Evolutionary conservation across 495 filamentous ascomycete species (phyloP).

Genomic region (Friedmanniomyces endolithicus): DNA sequence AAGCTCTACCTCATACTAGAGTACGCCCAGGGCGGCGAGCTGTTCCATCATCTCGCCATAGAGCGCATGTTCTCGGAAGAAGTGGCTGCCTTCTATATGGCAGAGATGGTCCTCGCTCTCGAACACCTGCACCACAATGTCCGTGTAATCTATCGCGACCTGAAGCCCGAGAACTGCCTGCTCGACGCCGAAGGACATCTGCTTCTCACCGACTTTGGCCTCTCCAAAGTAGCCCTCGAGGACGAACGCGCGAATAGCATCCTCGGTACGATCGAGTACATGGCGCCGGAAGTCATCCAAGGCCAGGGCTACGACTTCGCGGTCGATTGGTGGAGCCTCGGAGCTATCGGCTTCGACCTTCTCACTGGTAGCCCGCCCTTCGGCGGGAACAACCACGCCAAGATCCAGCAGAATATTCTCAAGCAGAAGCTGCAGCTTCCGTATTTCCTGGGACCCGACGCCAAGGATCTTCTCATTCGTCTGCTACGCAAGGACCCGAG

Average conservation of each 20-base stretch:
- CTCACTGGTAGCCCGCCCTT: conserved; percentile 86
- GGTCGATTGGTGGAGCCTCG: conserved; percentile 98
- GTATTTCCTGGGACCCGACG: conserved; percentile 77
- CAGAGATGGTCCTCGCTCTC: conserved; percentile 86
- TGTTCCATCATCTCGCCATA: conserved; percentile 79
- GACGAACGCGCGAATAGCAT: conserved; percentile 66
- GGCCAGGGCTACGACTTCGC: conserved; percentile 79
- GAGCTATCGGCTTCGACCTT: conserved; percentile 80
- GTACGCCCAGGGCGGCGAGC: conserved; percentile 93
- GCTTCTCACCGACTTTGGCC: conserved; percentile 89
- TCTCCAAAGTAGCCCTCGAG: conserved; percentile 86
- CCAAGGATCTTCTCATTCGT: conserved; percentile 82
- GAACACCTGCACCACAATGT: conserved; percentile 83
- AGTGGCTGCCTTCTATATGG: conserved; percentile 91
- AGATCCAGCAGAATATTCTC: conserved; percentile 85
- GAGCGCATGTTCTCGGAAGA: conserved; percentile 87
- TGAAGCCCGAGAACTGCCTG: conserved; percentile 97
- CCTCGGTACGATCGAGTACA: conserved; percentile 92
- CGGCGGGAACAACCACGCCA: conserved; percentile 74
- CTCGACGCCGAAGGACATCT: conserved; percentile 84
- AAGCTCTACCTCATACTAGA: conserved; percentile 96
- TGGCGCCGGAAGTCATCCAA: conserved; percentile 88
- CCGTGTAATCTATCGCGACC: conserved; percentile 89
- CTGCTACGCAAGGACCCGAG: conserved; percentile 80
- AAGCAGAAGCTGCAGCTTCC: conserved; percentile 78